Conservation (phyloP, 1,284 basidiomycete genomes). For the Irpex sp. region DNA sequence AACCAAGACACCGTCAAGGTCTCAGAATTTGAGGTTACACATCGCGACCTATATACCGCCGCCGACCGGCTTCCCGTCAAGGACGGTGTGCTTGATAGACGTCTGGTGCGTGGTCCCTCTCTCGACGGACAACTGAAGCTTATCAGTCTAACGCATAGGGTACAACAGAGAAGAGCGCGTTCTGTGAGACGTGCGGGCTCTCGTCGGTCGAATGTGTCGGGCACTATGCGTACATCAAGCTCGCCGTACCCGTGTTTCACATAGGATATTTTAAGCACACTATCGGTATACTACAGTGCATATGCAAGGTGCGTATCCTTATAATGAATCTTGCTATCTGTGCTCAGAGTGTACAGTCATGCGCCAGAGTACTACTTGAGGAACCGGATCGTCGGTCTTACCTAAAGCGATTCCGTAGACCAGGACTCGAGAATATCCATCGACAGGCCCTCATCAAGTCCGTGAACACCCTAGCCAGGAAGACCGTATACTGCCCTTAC, state of each 20-base stretch:
- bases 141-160: constrained; percentile 52
- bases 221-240: constrained; percentile 96
- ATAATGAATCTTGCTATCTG: constrained; percentile 1
- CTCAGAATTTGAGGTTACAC: constrained; percentile 92
- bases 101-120: constrained; percentile 59
- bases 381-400: constrained; percentile 84
- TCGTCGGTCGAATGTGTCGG: constrained; percentile 95
- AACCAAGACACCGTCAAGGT: constrained; percentile 92
- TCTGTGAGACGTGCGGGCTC: constrained; percentile 94
- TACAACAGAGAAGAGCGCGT: constrained; percentile 89
- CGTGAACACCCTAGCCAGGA: constrained; percentile 88
- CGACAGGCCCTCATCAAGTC: constrained; percentile 84
- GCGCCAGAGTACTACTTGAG: constrained; percentile 90
- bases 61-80: constrained; percentile 81
- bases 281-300: constrained; percentile 90
- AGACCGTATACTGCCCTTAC: constrained; percentile 90
- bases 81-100: constrained; percentile 86
- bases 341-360: constrained; percentile 56
- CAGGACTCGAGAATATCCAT: constrained; percentile 92
- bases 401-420: constrained; percentile 86
- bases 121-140: neutral
- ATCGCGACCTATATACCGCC: constrained; percentile 85
- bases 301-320: constrained; percentile 79
- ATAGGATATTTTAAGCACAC: constrained; percentile 98
- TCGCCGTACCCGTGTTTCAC: constrained; percentile 95